Conservation (phyloP, 768 basidiomycete species). For the Hypsizygus marmoreus region DNA sequence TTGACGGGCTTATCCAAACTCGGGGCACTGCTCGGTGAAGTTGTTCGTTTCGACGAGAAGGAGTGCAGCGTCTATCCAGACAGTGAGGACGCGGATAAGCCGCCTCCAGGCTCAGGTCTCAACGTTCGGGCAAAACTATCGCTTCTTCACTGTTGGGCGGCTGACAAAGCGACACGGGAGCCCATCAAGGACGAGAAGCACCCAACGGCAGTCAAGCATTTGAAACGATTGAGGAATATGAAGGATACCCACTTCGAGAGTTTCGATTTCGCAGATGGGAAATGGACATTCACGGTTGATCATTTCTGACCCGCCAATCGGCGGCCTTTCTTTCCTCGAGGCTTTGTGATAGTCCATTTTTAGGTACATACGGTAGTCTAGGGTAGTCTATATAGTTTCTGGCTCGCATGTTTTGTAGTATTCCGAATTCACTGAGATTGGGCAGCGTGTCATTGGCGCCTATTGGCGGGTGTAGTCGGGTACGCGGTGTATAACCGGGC, state of each 20-base stretch:
- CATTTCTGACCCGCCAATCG: constrained; percentile 78
- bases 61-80: constrained; percentile 95
- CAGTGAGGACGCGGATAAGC: constrained; percentile 82
- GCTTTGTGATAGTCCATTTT: constrained; percentile 7
- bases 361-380: constrained; percentile 16
- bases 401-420: no score
- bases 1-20: constrained; percentile 83
- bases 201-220: constrained; percentile 65
- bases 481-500: no score
- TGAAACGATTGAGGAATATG: constrained; percentile 83
- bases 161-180: constrained; percentile 89
- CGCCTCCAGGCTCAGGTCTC: constrained; percentile 79
- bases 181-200: constrained; percentile 83
- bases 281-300: constrained; percentile 93
- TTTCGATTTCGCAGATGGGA: constrained; percentile 80
- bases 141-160: constrained; percentile 81
- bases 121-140: constrained; percentile 84
- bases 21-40: constrained; percentile 79
- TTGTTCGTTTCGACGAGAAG: constrained; percentile 87
- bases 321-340: constrained; percentile 3
- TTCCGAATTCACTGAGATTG: no score
- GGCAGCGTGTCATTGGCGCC: no score
- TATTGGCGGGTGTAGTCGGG: no score
- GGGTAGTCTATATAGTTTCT: constrained; percentile 12
- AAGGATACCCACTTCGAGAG: constrained; percentile 82